Base-by-base conservation (phyloP, 2,329 filamentous ascomycete species). In the Sporothrix mexicana region DNA sequence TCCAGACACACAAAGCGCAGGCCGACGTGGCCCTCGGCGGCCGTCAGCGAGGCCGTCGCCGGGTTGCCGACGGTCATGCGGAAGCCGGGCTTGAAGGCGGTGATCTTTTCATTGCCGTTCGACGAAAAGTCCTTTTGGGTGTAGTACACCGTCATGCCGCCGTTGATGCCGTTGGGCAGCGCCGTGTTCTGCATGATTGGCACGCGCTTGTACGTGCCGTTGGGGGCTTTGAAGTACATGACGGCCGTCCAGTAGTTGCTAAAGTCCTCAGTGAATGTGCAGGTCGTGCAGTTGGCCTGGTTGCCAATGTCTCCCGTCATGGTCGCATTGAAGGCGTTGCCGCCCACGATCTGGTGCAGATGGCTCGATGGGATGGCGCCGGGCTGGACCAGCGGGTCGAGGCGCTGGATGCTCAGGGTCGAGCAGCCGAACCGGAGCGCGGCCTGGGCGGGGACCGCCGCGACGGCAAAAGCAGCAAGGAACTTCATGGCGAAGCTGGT, bases 341-440 rank as follows among this genome's bases (percentile, higher is more conserved):
- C 81, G 51, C 81, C 81, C 15, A 82, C 79, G 47, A 82, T 78
- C 74, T 82, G 81, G 72, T 83, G 81, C 53, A 81, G 77, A 76
- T 83, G 81, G 7, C 79, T 76, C 17, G 80, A 82, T 79, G 83
- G 84, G 57, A 78, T 79, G 78, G 81, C 78, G 72, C 83, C 83
- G 8, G 83, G 83, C 79, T 84, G 84, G 73, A 84, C 83, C 55
- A 85, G 77, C 41, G 83, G 83, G 78, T 85, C 83, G 77, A 81
- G 80, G 59, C 83, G 83, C 78, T 85, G 83, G 71, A 85, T 82
- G 47, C 84, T 82, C 30, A 85, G 80, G 78, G 84, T 83, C 47
- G 83, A 84, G 80, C 83, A 85, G 36, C 82, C 83, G 75, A 84
- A 85, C 41, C 83, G 82, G 75, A 85, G 59, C 4, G 43, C 62